Conservation (phyloP, 78 protist genomes). For the Pigoraptor vietnamica region DNA sequence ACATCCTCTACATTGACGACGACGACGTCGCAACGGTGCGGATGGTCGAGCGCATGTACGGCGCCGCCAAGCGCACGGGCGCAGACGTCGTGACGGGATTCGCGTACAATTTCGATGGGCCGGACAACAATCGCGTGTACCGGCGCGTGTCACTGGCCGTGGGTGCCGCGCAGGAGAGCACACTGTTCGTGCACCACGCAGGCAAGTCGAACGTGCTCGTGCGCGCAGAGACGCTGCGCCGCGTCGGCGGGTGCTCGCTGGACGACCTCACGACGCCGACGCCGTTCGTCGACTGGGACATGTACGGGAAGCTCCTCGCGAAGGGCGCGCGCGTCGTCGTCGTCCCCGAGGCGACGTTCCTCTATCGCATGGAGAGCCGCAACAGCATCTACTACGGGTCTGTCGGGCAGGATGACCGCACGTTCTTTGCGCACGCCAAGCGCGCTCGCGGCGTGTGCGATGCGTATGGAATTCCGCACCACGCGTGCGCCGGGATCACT, state of each 20-base stretch:
- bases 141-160: too few relatives aligned
- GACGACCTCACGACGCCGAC: not conserved
- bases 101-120: too few relatives aligned
- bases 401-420: not conserved
- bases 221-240: not conserved
- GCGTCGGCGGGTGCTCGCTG: not conserved
- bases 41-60: too few relatives aligned
- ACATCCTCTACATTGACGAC: too few relatives aligned
- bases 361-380: not conserved
- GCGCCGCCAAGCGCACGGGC: too few relatives aligned
- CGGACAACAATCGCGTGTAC: too few relatives aligned
- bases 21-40: too few relatives aligned
- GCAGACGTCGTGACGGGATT: too few relatives aligned
- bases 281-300: not conserved
- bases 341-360: not conserved
- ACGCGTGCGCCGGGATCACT: not conserved
- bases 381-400: not conserved
- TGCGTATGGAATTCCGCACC: not conserved
- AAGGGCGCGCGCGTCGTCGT: not conserved
- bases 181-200: not conserved
- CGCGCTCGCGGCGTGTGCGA: not conserved
- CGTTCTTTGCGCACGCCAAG: not conserved
- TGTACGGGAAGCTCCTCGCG: not conserved
- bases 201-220: not conserved
- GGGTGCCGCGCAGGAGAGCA: too few relatives aligned